Evolutionary conservation across 495 filamentous ascomycete genomes (phyloP).

Genomic region (Clavariopsis aquatica): DNA sequence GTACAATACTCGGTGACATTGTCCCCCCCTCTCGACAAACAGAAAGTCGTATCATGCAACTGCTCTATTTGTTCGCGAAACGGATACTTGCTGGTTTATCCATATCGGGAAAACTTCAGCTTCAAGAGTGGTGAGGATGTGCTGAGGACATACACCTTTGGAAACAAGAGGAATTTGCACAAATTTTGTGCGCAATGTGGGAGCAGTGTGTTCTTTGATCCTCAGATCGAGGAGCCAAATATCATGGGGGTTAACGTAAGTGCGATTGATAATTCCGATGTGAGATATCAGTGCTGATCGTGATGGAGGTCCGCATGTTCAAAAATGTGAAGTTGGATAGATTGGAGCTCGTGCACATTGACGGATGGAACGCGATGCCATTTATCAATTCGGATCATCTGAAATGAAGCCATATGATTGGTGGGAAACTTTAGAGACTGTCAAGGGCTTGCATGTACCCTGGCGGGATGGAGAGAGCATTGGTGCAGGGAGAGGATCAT

Average conservation of each 20-base stretch:
- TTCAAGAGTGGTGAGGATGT: conserved; percentile 32
- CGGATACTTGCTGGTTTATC: conserved; percentile 49
- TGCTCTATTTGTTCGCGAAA: conserved; percentile 51
- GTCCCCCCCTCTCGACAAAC: conserved; percentile 38
- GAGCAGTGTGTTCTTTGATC: conserved; percentile 30
- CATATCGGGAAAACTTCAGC: conserved; percentile 38
- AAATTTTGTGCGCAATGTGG: conserved; percentile 31
- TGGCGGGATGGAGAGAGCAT: no score
- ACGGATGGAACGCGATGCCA: conserved; percentile 31
- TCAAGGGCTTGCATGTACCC: background rate
- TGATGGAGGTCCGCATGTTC: conserved; percentile 40
- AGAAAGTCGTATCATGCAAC: conserved; percentile 44
- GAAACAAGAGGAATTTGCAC: conserved; percentile 18
- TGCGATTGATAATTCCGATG: background rate
- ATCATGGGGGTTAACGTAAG: conserved; percentile 38
- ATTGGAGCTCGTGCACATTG: conserved; percentile 25
- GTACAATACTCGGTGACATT: conserved; percentile 41
- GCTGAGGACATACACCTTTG: conserved; percentile 28
- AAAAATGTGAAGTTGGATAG: conserved; percentile 41
- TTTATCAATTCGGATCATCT: conserved; percentile 23
- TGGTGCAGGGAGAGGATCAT: no score
- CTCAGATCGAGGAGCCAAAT: conserved; percentile 16
- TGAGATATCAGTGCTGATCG: background rate
- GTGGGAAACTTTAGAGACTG: background rate
- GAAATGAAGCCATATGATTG: background rate